Conservation (phyloP, 176 grass and related monocot genomes). For the Phoenix dactylifera region DNA sequence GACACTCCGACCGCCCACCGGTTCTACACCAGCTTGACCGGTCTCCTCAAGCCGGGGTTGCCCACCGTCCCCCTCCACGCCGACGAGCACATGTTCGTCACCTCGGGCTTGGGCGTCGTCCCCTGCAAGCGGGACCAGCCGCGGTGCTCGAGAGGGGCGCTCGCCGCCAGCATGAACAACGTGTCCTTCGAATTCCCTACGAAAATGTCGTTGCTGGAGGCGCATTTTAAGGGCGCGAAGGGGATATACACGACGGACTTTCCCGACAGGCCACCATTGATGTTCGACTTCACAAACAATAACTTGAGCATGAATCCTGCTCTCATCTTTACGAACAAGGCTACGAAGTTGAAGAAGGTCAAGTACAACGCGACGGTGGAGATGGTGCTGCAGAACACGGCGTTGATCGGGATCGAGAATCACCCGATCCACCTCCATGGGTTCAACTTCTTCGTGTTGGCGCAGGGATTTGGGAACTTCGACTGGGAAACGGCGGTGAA, state of each 20-base stretch:
- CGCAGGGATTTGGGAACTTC: slow-evolving; percentile 1
- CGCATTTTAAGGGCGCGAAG: no score
- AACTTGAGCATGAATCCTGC: no score
- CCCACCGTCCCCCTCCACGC: slow-evolving; percentile 36
- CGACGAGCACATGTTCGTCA: slow-evolving; percentile 48
- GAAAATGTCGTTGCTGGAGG: no score
- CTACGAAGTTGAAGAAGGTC: slow-evolving; percentile 12
- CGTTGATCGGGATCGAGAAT: not conserved
- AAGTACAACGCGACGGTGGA: slow-evolving; percentile 24
- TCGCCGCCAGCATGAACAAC: no score
- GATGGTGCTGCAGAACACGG: slow-evolving; percentile 27
- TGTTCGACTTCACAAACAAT: not conserved
- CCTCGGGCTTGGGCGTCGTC: slow-evolving; percentile 31
- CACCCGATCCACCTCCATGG: slow-evolving; percentile 5
- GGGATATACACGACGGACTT: not conserved
- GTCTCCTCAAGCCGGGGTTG: slow-evolving; percentile 22
- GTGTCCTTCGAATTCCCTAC: no score
- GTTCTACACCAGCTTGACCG: slow-evolving; percentile 43
- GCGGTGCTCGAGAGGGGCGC: slow-evolving; percentile 7
- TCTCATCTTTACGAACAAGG: slow-evolving; percentile 2
- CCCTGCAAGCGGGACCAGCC: slow-evolving; percentile 20
- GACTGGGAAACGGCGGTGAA: not conserved
- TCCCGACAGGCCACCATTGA: not conserved
- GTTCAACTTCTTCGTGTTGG: slow-evolving; percentile 5
- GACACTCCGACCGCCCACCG: slow-evolving; percentile 31